phyloP scores from a whole-genome alignment of 306 rosid genomes.

The Dicorynia guianensis region DNA sequence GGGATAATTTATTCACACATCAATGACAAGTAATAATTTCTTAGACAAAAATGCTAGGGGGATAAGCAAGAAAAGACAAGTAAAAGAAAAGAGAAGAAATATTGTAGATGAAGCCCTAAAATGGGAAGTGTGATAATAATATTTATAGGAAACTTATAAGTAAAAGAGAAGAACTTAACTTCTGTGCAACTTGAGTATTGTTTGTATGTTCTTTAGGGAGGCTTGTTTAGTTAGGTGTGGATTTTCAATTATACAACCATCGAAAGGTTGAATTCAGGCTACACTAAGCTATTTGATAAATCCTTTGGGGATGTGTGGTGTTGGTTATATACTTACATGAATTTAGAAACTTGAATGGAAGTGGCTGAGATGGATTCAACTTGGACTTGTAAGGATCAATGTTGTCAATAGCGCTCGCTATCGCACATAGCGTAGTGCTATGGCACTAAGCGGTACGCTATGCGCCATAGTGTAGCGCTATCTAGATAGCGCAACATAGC shows the following conservation, averaged over 20 bases:
- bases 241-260: slow-evolving; percentile 13
- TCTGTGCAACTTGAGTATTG: slow-evolving; percentile 1
- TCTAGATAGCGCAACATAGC: too few relatives aligned
- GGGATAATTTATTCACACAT: slow-evolving; percentile 18
- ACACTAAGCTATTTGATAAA: slow-evolving; percentile 1
- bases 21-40: neutral
- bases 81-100: neutral
- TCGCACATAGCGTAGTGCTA: too few relatives aligned
- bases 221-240: neutral
- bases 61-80: slow-evolving; percentile 11
- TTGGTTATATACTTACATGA: neutral
- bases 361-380: slow-evolving; percentile 2
- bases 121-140: neutral
- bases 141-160: neutral
- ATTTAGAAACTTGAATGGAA: neutral
- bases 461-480: too few relatives aligned
- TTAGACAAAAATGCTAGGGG: neutral
- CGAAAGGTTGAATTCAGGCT: slow-evolving; percentile 9
- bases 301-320: slow-evolving; percentile 3
- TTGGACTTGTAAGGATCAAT: neutral
- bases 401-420: too few relatives aligned
- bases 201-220: slow-evolving; percentile 1
- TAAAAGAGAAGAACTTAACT: slow-evolving; percentile 1
- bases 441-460: too few relatives aligned
- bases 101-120: slow-evolving; percentile 10